Conservation (phyloP, 75 land plant species). For the Larix kaempferi region DNA sequence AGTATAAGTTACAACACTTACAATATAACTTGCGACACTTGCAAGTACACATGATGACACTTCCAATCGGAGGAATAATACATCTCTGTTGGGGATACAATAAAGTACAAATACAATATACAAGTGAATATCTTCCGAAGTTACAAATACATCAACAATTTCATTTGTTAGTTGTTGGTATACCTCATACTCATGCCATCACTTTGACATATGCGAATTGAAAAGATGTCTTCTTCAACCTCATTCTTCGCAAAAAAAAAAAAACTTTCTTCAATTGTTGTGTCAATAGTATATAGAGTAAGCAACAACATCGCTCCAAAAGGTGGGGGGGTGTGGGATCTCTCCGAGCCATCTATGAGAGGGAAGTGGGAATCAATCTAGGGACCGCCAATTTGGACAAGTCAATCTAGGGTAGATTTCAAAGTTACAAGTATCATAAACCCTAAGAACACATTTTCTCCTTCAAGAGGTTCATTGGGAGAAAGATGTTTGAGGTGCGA, state of each 20-base stretch:
- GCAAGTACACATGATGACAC: too few relatives aligned
- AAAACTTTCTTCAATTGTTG: conserved; percentile 1
- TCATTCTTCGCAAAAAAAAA: background rate
- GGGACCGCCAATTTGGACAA: conserved; percentile 71
- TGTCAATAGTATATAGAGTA: background rate
- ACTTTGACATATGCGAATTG: background rate
- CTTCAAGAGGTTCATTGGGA: conserved; percentile 65
- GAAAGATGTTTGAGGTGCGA: conserved; percentile 63
- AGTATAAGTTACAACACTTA: too few relatives aligned
- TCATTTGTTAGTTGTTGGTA: background rate
- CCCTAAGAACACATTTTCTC: conserved; percentile 63
- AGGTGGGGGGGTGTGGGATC: conserved; percentile 17
- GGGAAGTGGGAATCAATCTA: conserved; percentile 60
- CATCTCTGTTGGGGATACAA: too few relatives aligned
- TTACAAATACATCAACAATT: too few relatives aligned
- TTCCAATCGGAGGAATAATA: too few relatives aligned
- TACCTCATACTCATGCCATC: background rate
- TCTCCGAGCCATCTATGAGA: conserved; percentile 37
- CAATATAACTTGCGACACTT: too few relatives aligned
- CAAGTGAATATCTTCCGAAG: too few relatives aligned
- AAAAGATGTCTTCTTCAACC: conserved; percentile 21
- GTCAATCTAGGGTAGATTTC: conserved; percentile 66
- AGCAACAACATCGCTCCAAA: background rate
- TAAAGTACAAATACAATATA: too few relatives aligned
- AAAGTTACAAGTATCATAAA: conserved; percentile 72